phyloP scores from a whole-genome alignment of 495 filamentous ascomycete species.

The Aspergillus incahuasiensis region DNA sequence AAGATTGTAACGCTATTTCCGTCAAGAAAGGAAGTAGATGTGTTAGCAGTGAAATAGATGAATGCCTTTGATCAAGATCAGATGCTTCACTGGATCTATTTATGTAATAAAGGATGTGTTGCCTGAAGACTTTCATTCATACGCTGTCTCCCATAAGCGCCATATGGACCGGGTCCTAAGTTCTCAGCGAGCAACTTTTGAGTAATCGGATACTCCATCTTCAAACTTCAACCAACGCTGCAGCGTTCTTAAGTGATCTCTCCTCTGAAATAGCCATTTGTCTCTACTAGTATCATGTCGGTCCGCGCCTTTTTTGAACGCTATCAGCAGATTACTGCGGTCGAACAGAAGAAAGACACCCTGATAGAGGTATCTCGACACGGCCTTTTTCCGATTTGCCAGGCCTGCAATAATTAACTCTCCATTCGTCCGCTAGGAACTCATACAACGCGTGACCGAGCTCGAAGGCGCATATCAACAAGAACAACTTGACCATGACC shows the following conservation, averaged over 20 bases:
- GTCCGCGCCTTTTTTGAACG: slow-evolving; percentile 37
- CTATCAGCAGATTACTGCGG: slow-evolving; percentile 42
- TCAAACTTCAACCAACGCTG: not conserved
- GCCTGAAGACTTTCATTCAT: not conserved
- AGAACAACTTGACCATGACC: slow-evolving; percentile 49
- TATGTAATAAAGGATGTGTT: not conserved
- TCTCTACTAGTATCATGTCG: slow-evolving; percentile 24
- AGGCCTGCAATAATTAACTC: slow-evolving; percentile 3
- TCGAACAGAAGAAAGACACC: slow-evolving; percentile 50
- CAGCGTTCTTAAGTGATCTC: not conserved
- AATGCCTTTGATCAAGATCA: no score
- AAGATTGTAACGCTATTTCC: not conserved
- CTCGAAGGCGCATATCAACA: slow-evolving; percentile 44
- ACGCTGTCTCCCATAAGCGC: slow-evolving; percentile 6
- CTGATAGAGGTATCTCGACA: slow-evolving; percentile 45
- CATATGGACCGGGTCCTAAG: not conserved
- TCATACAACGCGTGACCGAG: slow-evolving; percentile 44
- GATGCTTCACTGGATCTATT: not conserved
- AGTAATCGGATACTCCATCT: slow-evolving; percentile 1
- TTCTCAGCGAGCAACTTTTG: not conserved
- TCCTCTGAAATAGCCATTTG: slow-evolving; percentile 4
- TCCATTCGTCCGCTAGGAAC: slow-evolving; percentile 34
- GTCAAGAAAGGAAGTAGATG: not conserved
- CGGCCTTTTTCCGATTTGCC: not conserved
- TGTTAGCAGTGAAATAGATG: not conserved